Base-by-base conservation (phyloP, 2,329 filamentous ascomycete genomes). In the Stromatinia cepivora region DNA sequence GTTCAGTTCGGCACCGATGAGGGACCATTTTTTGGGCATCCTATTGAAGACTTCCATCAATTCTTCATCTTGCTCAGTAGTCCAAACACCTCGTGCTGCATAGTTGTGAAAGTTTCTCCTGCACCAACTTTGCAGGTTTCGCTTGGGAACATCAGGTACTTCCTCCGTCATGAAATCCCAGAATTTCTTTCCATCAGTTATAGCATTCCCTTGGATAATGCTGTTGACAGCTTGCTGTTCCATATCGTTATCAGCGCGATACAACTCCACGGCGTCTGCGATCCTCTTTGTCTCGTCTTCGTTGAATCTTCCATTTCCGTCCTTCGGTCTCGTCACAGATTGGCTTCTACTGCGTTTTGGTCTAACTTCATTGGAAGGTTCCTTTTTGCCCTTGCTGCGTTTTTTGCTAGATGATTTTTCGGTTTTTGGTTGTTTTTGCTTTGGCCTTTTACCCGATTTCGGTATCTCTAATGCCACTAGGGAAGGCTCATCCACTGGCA, bases 101-200 rank as follows among this genome's bases (percentile, higher is more conserved):
- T 84, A 91, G 71, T 89, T 89, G 79, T 92, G 88, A 72, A 88
- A 92, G 39, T 85, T 83, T 66, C 88, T 85, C 61, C 89, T 85
- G 45, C 85, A 86, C 71, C 85, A 82, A 67, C 85, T 83, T 70
- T 86, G 84, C 10, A 89, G 77, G 73, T 85, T 86, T 70, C 84
- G 81, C 15, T 84, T 81, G n/a, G 81, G 80, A 15, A 86, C 81
- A 58, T 83, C 79, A 0, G 85, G 84, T 69, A 84, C 84, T 11
- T 81, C 81, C 4, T 81, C 79, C 57, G 80, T 79, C n/a, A 89
- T 79, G 4, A 75, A 74, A 22, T 79, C 75, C 86, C 87, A 89
- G 11, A 90, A 80, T 15, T 83, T 79, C 8, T 77, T 76, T n/a
- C 69, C 70, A 20, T 80, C 77, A 62, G 65, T 69, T 61, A 66